These are phyloP conservation scores for Boletus tomentosulus DNA, from an alignment of 768 basidiomycete genomes.

Conservation along the genomic window DNA sequence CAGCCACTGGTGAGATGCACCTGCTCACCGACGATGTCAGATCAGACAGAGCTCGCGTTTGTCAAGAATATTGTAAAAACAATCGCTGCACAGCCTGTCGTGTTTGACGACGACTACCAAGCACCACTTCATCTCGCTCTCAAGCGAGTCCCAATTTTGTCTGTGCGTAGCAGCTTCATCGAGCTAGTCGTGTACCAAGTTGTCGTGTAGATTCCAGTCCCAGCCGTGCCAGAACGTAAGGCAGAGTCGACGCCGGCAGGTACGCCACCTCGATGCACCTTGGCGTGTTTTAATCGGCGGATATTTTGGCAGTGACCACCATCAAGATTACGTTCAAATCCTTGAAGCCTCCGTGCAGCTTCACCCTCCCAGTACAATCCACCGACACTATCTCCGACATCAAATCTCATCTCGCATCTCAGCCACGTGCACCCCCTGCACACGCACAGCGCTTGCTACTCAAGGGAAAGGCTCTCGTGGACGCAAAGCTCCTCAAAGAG, in stretches of 20 bases:
- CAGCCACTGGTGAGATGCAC: conserved; percentile 17
- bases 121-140: conserved; percentile 63
- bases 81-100: conserved; percentile 62
- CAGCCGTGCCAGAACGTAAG: conserved; percentile 55
- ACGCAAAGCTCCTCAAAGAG: conserved; percentile 85
- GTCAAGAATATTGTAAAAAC: conserved; percentile 62
- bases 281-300: conserved; percentile 10
- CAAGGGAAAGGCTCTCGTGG: conserved; percentile 92
- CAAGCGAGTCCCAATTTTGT: conserved; percentile 65
- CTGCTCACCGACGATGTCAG: conserved; percentile 39
- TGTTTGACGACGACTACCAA: conserved; percentile 72
- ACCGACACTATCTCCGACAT: conserved; percentile 82
- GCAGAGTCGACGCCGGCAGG: conserved; percentile 30
- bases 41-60: conserved; percentile 57
- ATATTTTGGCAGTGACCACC: conserved; percentile 9
- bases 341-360: conserved; percentile 76
- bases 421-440: conserved; percentile 68
- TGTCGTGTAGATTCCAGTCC: conserved; percentile 49
- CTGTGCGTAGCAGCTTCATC: conserved; percentile 39
- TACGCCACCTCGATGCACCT: conserved; percentile 13
- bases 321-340: conserved; percentile 86
- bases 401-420: conserved; percentile 68
- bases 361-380: conserved; percentile 66
- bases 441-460: conserved; percentile 83
- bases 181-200: conserved; percentile 2